A percentile compares a stretch with the other conserved stretches of the same genome.
Conservation (phyloP, 2,329 filamentous ascomycete species). For the Uncinocarpus reesii region DNA sequence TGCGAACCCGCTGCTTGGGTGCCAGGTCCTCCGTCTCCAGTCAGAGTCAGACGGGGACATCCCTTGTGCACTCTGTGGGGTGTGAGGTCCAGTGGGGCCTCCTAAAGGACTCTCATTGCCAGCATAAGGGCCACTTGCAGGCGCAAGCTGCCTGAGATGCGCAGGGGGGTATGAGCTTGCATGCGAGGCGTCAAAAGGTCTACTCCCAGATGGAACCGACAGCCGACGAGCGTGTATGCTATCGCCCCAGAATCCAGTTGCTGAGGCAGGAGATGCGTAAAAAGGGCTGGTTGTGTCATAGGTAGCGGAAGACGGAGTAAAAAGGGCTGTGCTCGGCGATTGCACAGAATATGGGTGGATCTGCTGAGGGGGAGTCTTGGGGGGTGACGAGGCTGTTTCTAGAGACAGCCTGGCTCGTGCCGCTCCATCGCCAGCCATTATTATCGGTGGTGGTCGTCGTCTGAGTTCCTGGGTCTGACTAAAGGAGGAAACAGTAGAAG, state of each 20-base stretch:
- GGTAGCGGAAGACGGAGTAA: conserved; percentile 73
- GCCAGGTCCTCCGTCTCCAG: conserved; percentile 80
- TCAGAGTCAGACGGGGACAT: conserved; percentile 53
- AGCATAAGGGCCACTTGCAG: conserved; percentile 46
- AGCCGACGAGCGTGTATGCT: conserved; percentile 62
- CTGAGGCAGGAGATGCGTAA: conserved; percentile 65
- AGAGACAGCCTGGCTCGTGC: conserved; percentile 53
- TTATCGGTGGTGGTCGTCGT: conserved; percentile 66
- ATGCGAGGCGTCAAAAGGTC: conserved; percentile 62
- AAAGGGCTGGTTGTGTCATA: conserved; percentile 57
- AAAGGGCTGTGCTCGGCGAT: conserved; percentile 66
- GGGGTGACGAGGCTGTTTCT: conserved; percentile 54
- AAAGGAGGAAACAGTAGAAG: conserved; percentile 61
- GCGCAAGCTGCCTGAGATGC: conserved; percentile 47
- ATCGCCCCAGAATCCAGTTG: conserved; percentile 63
- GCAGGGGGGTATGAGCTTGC: conserved; percentile 47
- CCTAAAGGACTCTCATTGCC: conserved; percentile 51
- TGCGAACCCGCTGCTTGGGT: conserved; percentile 57
- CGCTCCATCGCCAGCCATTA: conserved; percentile 63
- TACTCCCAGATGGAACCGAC: conserved; percentile 66
- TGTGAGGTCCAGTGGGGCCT: conserved; percentile 49
- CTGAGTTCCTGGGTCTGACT: conserved; percentile 56
- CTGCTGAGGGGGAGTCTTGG: conserved; percentile 52
- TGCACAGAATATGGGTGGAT: conserved; percentile 50
- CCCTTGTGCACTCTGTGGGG: conserved; percentile 34